Evolutionary conservation across 352 stramenopile genomes (phyloP).

Genomic region (Plasmopara halstedii): DNA sequence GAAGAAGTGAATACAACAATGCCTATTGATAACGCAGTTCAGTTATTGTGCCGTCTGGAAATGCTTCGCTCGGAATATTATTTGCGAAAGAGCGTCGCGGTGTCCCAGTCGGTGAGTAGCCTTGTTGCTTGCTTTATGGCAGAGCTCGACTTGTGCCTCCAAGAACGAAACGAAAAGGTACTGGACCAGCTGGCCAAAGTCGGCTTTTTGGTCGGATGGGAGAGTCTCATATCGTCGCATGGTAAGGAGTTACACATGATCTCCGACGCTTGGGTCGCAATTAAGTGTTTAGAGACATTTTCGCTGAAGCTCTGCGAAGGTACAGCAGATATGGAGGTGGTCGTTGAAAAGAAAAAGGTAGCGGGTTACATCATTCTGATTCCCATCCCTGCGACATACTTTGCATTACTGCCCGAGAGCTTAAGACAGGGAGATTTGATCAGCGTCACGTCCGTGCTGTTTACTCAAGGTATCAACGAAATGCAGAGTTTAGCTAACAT

Average conservation of each 20-base stretch:
- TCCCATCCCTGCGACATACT: conserved; percentile 31
- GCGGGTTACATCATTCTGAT: conserved; percentile 67
- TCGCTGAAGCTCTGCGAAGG: conserved; percentile 67
- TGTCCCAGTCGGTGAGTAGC: conserved; percentile 77
- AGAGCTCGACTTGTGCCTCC: conserved; percentile 67
- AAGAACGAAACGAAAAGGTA: conserved; percentile 46
- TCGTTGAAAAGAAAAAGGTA: conserved; percentile 54
- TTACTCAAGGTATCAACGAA: conserved; percentile 91
- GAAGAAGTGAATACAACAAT: conserved; percentile 48
- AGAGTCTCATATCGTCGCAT: conserved; percentile 92
- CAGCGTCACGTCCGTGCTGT: conserved; percentile 66
- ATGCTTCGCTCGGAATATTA: conserved; percentile 78
- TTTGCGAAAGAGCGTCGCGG: conserved; percentile 70
- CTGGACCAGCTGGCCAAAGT: conserved; percentile 61
- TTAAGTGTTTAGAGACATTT: conserved; percentile 83
- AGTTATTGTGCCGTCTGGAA: conserved; percentile 56
- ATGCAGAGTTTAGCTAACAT: conserved; percentile 91
- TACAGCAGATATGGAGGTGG: conserved; percentile 32
- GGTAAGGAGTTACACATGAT: conserved; percentile 95
- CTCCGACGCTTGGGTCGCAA: conserved; percentile 83
- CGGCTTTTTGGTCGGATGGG: conserved; percentile 91
- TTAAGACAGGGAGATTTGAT: conserved; percentile 56
- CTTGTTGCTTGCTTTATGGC: conserved; percentile 76
- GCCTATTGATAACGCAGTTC: conserved; percentile 53
- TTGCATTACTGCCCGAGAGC: conserved; percentile 38